Conservation (phyloP, 2,329 filamentous ascomycete genomes). For the Colletotrichum theobromicola region DNA sequence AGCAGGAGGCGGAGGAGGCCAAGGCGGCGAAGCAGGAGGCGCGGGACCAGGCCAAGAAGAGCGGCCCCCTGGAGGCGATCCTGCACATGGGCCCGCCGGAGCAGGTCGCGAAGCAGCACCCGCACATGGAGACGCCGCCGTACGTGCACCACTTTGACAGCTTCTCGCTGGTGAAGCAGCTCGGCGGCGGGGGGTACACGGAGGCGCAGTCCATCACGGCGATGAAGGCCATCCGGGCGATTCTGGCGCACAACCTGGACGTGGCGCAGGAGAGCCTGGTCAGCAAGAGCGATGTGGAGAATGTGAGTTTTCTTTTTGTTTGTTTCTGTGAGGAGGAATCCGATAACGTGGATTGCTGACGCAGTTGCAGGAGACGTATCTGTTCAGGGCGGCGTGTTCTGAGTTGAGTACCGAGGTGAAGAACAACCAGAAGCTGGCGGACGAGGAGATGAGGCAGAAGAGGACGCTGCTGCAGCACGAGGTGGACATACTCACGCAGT, state of each 20-base stretch:
- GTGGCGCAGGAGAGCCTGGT: slow-evolving; percentile 81
- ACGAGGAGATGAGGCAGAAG: slow-evolving; percentile 83
- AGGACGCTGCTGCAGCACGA: slow-evolving; percentile 90
- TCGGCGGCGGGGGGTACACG: slow-evolving; percentile 74
- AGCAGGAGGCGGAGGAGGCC: slow-evolving; percentile 17
- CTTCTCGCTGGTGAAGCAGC: slow-evolving; percentile 83
- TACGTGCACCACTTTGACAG: slow-evolving; percentile 98
- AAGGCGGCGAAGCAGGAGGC: slow-evolving; percentile 31
- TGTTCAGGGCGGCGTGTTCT: slow-evolving; percentile 92
- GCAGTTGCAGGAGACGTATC: slow-evolving; percentile 73
- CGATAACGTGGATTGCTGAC: not conserved
- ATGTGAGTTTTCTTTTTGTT: slow-evolving; percentile 44
- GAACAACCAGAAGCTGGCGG: slow-evolving; percentile 75
- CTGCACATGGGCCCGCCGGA: slow-evolving; percentile 50
- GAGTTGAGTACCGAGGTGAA: slow-evolving; percentile 88
- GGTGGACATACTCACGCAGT: slow-evolving; percentile 88
- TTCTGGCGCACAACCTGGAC: slow-evolving; percentile 81
- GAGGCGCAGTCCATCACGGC: slow-evolving; percentile 77
- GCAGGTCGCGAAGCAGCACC: slow-evolving; percentile 53
- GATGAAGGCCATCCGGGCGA: slow-evolving; percentile 88
- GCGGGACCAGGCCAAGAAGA: slow-evolving; percentile 44
- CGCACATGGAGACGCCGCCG: slow-evolving; percentile 74
- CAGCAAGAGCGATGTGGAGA: slow-evolving; percentile 91
- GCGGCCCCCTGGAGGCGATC: slow-evolving; percentile 57
- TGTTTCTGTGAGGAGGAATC: slow-evolving; percentile 25